Evolutionary conservation across 768 basidiomycete species (phyloP).

Genomic region (Lactarius indigo): DNA sequence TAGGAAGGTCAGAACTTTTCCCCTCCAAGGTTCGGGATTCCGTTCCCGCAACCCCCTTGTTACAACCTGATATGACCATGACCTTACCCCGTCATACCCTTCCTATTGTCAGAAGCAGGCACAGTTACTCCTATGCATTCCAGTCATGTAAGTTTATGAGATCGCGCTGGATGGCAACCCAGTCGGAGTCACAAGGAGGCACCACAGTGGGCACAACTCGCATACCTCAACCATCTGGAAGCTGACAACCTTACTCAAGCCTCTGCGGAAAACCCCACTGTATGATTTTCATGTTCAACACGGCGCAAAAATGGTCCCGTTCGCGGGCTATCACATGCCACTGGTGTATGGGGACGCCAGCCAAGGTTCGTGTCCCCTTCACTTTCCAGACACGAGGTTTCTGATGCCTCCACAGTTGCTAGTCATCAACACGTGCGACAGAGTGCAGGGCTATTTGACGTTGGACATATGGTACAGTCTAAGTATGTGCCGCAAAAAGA

Average conservation of each 20-base stretch:
- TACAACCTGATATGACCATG: conserved; percentile 1
- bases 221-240: neutral
- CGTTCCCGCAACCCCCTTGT: no score
- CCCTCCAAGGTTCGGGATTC: no score
- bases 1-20: no score
- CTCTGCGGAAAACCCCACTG: conserved; percentile 63
- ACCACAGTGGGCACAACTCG: neutral
- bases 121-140: no score
- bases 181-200: neutral
- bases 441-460: conserved; percentile 88
- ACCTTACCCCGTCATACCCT: neutral
- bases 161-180: conserved; percentile 5
- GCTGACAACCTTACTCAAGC: neutral
- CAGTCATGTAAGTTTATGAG: neutral
- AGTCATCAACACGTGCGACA: conserved; percentile 88
- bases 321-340: conserved; percentile 96
- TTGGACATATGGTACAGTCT: conserved; percentile 97
- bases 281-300: conserved; percentile 86
- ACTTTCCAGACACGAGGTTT: neutral
- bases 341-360: conserved; percentile 79
- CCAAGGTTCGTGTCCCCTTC: conserved; percentile 50
- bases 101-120: neutral
- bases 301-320: conserved; percentile 93
- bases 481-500: conserved; percentile 48
- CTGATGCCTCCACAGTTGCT: conserved; percentile 51